Percentiles rank a stretch among this genome's conserved stretches.
phyloP scores from a whole-genome alignment of 768 basidiomycete species.

The Cyclocybe cylindracea region DNA sequence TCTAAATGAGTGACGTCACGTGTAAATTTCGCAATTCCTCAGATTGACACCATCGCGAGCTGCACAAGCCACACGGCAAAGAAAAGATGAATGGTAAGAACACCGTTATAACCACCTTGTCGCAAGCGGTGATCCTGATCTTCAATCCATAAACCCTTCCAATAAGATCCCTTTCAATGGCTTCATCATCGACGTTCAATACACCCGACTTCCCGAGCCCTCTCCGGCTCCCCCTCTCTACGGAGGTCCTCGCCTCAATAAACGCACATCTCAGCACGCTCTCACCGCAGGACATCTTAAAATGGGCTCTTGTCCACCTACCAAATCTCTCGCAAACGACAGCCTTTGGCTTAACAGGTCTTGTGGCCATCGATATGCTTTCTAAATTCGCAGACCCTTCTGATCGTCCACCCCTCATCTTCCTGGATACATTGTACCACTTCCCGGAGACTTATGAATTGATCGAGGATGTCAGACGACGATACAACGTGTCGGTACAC shows the following conservation, averaged over 20 bases:
- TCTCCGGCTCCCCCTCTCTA: conserved; percentile 52
- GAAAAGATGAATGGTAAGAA: not conserved
- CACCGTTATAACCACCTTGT: not conserved
- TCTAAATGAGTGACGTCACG: too few species aligned
- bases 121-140: conserved; percentile 1
- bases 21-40: conserved; percentile 9
- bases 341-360: conserved; percentile 94
- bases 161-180: conserved; percentile 2
- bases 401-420: conserved; percentile 80
- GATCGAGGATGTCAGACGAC: conserved; percentile 75
- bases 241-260: conserved; percentile 61
- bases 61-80: conserved; percentile 2
- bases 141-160: not conserved
- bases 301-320: conserved; percentile 81
- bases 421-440: conserved; percentile 96
- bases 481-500: conserved; percentile 72
- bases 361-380: conserved; percentile 94
- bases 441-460: conserved; percentile 92
- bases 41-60: conserved; percentile 14
- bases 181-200: conserved; percentile 6
- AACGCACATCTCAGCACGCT: conserved; percentile 74
- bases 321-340: conserved; percentile 91
- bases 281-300: conserved; percentile 80
- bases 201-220: conserved; percentile 14
- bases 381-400: conserved; percentile 60